Base-by-base conservation (phyloP, 306 rosid species). In the Hylodesmum podocarpum region DNA sequence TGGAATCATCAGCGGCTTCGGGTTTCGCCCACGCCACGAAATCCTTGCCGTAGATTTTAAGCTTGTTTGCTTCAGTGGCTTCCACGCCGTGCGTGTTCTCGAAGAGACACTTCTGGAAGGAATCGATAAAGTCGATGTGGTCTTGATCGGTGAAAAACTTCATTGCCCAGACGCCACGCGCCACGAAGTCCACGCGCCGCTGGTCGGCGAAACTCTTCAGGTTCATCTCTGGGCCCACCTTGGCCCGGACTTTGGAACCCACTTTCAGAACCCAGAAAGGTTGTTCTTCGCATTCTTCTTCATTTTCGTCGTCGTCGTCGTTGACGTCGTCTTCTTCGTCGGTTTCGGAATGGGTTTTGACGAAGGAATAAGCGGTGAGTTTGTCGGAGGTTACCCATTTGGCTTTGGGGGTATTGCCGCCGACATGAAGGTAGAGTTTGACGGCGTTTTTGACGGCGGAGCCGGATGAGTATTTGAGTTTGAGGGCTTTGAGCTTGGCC, bases 101-200 rank as follows among this genome's bases (percentile, higher is more conserved):
- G 44, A 96, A 96, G 78, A 91, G 61, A 69, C 96, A 92, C 14
- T 85, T 89, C 83, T 87, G 85, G 18, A 73, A 93, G 50, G 78
- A 82, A 1, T 83, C 57, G 3, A 90, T 86, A 61, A 96, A 96
- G 0, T 21, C 72, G 75, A 69, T 85, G 31, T 84, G 91, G 34
- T 88, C 89, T 46, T 92, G 88, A 0, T 80, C 88, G 0, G 72
- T 73, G 65, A 86, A 93, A 80, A 96, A 96, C 53, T 91, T 96
- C 89, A 96, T 39, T 0, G 99, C 99, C 99, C 99, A 93, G 7
- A 96, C 99, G 12, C 91, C 98, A n/a, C 80, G 62, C 24, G 94
- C 89, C 16, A 96, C 90, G 29, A 96, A 93, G 57, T 96, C 99
- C 64, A 88, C 98, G 5, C 99, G 92, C 21, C 86, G 88, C 72